These are phyloP conservation scores for Russula earlei DNA, from an alignment of 768 basidiomycete genomes.

Conservation along the genomic window DNA sequence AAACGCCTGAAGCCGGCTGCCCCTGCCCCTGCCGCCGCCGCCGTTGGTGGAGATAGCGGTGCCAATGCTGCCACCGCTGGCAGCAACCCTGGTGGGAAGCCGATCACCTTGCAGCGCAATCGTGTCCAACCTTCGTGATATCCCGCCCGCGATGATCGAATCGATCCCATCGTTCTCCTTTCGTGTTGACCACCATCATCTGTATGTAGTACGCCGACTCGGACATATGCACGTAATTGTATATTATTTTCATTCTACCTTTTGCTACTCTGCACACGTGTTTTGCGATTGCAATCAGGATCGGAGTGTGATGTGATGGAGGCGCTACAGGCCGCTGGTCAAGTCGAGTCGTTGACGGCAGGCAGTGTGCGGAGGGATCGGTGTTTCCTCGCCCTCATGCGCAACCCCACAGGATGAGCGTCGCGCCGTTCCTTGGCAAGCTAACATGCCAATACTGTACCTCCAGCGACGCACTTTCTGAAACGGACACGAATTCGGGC, in stretches of 20 bases:
- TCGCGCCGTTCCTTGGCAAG: too few relatives aligned
- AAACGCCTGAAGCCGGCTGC: conserved; percentile 17
- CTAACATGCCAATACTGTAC: too few relatives aligned
- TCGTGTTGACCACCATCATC: conserved; percentile 1
- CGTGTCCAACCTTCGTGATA: conserved; percentile 25
- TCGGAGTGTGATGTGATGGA: too few relatives aligned
- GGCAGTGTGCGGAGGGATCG: too few relatives aligned
- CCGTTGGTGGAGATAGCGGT: background rate
- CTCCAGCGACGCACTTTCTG: too few relatives aligned
- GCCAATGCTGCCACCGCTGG: background rate
- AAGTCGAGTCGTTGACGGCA: too few relatives aligned
- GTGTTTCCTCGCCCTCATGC: too few relatives aligned
- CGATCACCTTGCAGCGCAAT: conserved; percentile 14
- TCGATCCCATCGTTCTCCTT: background rate
- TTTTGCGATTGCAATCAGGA: background rate
- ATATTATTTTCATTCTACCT: conserved; percentile 24
- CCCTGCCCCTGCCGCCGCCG: background rate
- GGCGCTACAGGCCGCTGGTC: too few relatives aligned
- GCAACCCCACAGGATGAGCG: too few relatives aligned
- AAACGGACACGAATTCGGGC: too few relatives aligned
- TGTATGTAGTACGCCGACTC: background rate
- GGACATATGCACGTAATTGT: conserved; percentile 8
- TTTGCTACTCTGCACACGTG: conserved; percentile 25
- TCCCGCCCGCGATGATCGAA: background rate
- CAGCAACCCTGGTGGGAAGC: conserved; percentile 12